Percentiles rank a stretch among this genome's conserved stretches.
Conservation (phyloP, 169 alveolate species). For the Babesia caballi region DNA sequence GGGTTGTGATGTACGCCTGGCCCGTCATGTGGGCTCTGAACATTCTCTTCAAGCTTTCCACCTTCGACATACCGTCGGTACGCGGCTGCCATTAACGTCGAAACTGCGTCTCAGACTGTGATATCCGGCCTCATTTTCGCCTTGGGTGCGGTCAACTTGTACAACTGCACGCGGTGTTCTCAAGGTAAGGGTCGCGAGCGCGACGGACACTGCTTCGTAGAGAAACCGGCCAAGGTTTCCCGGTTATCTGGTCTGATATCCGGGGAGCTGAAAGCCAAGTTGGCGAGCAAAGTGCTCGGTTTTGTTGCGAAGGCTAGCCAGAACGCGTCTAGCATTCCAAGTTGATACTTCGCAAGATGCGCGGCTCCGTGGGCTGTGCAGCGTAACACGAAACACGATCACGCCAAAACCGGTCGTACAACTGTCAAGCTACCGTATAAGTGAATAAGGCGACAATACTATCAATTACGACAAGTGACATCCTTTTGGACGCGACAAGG, state of each 20-base stretch:
- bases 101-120: neutral
- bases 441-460: no score
- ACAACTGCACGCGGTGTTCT: conserved; percentile 26
- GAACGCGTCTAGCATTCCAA: neutral
- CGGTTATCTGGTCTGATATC: no score
- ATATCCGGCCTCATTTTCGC: neutral
- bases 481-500: no score
- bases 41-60: conserved; percentile 12
- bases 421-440: no score
- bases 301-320: neutral
- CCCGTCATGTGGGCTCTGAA: conserved; percentile 41
- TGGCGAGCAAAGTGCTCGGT: neutral
- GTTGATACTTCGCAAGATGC: no score
- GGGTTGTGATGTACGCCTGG: conserved; percentile 32
- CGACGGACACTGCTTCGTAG: neutral
- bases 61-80: conserved; percentile 33
- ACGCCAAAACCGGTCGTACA: no score
- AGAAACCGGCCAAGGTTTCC: conserved; percentile 13
- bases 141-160: conserved; percentile 22
- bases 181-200: conserved; percentile 1
- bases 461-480: no score
- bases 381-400: no score
- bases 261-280: neutral
- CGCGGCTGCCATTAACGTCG: neutral
- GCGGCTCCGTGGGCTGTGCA: no score